Base-by-base conservation (phyloP, 2,329 filamentous ascomycete genomes). In the Calonectria crousiana region DNA sequence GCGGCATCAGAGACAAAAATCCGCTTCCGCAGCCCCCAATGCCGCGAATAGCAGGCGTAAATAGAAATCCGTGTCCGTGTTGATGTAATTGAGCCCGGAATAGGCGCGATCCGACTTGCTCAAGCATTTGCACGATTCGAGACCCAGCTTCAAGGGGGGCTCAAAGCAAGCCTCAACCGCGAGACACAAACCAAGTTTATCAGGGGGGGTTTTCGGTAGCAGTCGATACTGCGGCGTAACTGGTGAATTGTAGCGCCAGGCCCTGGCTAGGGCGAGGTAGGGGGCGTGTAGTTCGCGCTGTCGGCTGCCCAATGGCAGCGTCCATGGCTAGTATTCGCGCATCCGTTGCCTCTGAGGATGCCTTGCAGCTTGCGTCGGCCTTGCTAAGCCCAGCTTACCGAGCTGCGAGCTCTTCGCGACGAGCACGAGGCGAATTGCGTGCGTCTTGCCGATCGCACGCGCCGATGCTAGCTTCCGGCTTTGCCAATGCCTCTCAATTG, bases 241-340 rank as follows among this genome's bases (percentile, higher is more conserved):
- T 73, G 71, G 71, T 67, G 67, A 67, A 58, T 30, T 60, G 71
- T 69, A 73, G 71, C 71, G 67, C 71, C 71, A 44, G 67, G 71
- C 56, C 41, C 58, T 69, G 51, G 58, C 70, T 58, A 66, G 30
- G 71, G 66, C 38, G 60, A 71, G 58, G 69, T 71, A 69, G 69
- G 77, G 77, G 78, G 76, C 53, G 75, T 78, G 76, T 75, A 74
- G 77, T 77, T 79, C 73, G 74, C 78, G 75, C 76, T 74, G 44
- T 60, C 44, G 44, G 64, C 49, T 67, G 51, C 38, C 60, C 70
- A 69, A 76, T 76, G 56, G 67, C 66, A 70, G 53, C 18, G 51
- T 36, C 52, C 67, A 32, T 72, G 16, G 30, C 65, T 56, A 53
- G 62, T 70, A 58, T 75, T 72, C 75, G 58, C 44, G 52, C 36